Base-by-base conservation (phyloP, 2,329 filamentous ascomycete species). In the Diaporthe amygdali region DNA sequence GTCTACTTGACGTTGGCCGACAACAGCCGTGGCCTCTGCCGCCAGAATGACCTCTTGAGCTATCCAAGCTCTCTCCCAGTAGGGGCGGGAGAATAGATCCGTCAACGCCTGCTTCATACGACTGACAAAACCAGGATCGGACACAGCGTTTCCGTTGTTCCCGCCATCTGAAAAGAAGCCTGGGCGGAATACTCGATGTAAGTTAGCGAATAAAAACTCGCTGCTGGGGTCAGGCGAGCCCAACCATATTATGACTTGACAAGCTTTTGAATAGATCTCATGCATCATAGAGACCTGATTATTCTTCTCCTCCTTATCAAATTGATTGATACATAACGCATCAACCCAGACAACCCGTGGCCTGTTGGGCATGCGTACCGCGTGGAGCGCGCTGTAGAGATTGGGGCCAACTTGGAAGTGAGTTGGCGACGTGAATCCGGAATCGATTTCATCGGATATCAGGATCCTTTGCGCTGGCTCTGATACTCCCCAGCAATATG, bases 221-320 rank as follows among this genome's bases (percentile, higher is more conserved):
- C 46, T 49, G 5, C 8, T 3, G 8, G 10, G 46, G 17, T 49
- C 46, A 49, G 46, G 46, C 2, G 9, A 8, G 46, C 9, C 46
- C 10, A 49, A 22, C 46, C 46, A 49, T 2, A n/a, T 49, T 3
- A 49, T 2, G 17, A 17, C 46, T 20, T 7, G 20, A 7, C 9
- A 2, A 2, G 70, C 66, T 3, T 30, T 15, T 12, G 3, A 34
- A 25, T 69, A 72, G 2, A 67, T 44, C 22, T 20, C 34, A 27
- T 46, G 20, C 70, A 72, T 72, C 25, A 66, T 8, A 20, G 25
- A 25, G 22, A 72, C 70, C 66, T 69, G 70, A n/a, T 41, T 41
- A 30, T 17, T 46, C 56, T 66, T 69, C n/a, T 72, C 66, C 22
- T 37, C 7, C 4, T 32, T 34, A 34, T 72, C 59, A 2, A 32